A percentile compares a stretch with the other conserved stretches of the same genome.
Conservation (phyloP, 1,284 basidiomycete genomes). For the Peniophora sp. region DNA sequence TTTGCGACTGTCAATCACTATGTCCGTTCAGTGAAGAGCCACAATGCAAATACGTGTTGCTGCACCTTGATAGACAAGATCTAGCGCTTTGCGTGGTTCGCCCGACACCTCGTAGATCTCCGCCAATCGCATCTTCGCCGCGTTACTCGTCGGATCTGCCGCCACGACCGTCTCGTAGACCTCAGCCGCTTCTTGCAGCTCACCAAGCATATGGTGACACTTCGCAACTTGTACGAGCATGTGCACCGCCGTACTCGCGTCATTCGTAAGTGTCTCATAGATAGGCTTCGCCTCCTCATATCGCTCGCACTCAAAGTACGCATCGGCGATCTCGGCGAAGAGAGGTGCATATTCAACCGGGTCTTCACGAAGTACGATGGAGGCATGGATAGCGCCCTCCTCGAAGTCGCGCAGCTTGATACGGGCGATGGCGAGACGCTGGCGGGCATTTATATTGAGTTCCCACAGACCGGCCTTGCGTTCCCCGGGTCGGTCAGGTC, state of each 20-base stretch:
- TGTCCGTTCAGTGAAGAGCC: background rate
- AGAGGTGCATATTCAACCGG: conserved; percentile 69
- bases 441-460: conserved; percentile 76
- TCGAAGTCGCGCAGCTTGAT: conserved; percentile 75
- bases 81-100: conserved; percentile 75
- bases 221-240: conserved; percentile 64
- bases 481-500: conserved; percentile 23
- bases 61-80: conserved; percentile 80
- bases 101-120: conserved; percentile 82
- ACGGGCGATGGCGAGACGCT: conserved; percentile 81
- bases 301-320: conserved; percentile 69
- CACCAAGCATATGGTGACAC: conserved; percentile 68
- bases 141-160: conserved; percentile 67
- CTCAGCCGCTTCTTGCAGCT: conserved; percentile 69
- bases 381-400: conserved; percentile 82
- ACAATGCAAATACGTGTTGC: background rate
- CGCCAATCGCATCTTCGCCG: conserved; percentile 84
- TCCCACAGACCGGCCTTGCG: conserved; percentile 49
- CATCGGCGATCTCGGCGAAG: conserved; percentile 80
- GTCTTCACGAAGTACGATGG: conserved; percentile 63
- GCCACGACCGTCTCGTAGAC: conserved; percentile 81
- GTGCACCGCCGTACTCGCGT: conserved; percentile 65
- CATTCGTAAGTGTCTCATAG: conserved; percentile 67
- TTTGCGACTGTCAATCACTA: conserved; percentile 65
- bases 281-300: conserved; percentile 73